phyloP scores from a whole-genome alignment of 1,284 basidiomycete genomes.

The Chondrostereum purpureum region DNA sequence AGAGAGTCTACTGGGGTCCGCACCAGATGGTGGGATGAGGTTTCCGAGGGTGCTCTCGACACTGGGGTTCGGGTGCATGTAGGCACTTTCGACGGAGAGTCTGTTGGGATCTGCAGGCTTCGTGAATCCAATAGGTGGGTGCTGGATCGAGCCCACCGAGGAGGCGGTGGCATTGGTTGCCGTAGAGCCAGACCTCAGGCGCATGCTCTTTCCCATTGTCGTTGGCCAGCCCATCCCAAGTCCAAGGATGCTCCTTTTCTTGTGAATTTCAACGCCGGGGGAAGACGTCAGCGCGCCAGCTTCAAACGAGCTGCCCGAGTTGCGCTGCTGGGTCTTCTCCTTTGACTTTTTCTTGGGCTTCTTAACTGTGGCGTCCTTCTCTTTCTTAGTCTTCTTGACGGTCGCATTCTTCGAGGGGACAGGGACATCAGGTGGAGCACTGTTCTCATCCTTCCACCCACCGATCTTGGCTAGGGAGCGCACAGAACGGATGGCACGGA shows the following conservation, averaged over 20 bases:
- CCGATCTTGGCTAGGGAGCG: slow-evolving; percentile 64
- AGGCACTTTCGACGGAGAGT: slow-evolving; percentile 41
- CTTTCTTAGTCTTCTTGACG: slow-evolving; percentile 5
- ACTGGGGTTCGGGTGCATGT: background rate
- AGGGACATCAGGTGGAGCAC: background rate
- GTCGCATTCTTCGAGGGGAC: slow-evolving; percentile 7
- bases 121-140: slow-evolving; percentile 38
- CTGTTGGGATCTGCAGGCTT: slow-evolving; percentile 27
- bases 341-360: slow-evolving; percentile 14
- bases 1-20: slow-evolving; percentile 32
- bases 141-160: slow-evolving; percentile 23
- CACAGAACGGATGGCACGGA: slow-evolving; percentile 71
- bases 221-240: slow-evolving; percentile 31
- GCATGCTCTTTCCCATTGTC: slow-evolving; percentile 23
- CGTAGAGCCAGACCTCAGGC: slow-evolving; percentile 33
- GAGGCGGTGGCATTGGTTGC: slow-evolving; percentile 23
- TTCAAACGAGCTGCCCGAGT: slow-evolving; percentile 37
- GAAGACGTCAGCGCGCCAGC: slow-evolving; percentile 43
- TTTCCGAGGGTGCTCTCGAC: background rate
- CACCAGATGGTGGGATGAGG: slow-evolving; percentile 13
- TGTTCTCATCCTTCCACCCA: slow-evolving; percentile 43
- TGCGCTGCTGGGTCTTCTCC: slow-evolving; percentile 26
- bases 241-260: slow-evolving; percentile 57
- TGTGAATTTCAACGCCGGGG: slow-evolving; percentile 33
- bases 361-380: too few species aligned